A percentile compares a stretch with the other conserved stretches of the same genome.
These are phyloP conservation scores for Skeletonema marinoi DNA, from an alignment of 108 stramenopile species.

Conservation along the genomic window DNA sequence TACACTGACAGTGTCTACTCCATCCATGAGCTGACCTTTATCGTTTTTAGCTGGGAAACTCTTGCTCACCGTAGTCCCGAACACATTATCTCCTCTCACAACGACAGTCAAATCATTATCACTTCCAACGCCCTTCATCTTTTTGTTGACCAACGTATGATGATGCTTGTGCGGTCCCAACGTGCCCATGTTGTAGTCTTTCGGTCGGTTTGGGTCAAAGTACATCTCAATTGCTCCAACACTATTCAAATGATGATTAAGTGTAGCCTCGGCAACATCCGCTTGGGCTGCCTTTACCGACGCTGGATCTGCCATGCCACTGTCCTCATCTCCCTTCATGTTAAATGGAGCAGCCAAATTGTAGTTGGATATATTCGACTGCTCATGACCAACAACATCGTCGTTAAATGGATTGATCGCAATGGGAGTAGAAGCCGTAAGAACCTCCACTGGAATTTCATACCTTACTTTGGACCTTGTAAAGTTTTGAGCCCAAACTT, in stretches of 20 bases:
- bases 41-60: constrained; percentile 64
- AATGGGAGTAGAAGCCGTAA: constrained; percentile 82
- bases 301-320: constrained; percentile 27
- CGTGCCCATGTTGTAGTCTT: constrained; percentile 44
- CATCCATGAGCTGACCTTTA: constrained; percentile 54
- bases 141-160: constrained; percentile 51
- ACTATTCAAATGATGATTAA: constrained; percentile 54
- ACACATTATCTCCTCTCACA: constrained; percentile 80
- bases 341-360: constrained; percentile 55
- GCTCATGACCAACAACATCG: constrained; percentile 55
- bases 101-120: constrained; percentile 69
- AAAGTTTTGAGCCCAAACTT: constrained; percentile 95
- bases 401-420: constrained; percentile 78
- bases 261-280: constrained; percentile 66
- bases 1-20: constrained; percentile 82
- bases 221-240: constrained; percentile 51
- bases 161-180: constrained; percentile 53
- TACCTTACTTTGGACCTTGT: constrained; percentile 81
- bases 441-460: constrained; percentile 71
- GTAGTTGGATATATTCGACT: constrained; percentile 31
- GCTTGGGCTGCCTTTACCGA: constrained; percentile 50
- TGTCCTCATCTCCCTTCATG: constrained; percentile 39
- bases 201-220: constrained; percentile 49
- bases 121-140: constrained; percentile 49
- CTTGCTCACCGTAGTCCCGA: constrained; percentile 90